Conservation (phyloP, 2,329 filamentous ascomycete genomes). For the Daldinia sp. region DNA sequence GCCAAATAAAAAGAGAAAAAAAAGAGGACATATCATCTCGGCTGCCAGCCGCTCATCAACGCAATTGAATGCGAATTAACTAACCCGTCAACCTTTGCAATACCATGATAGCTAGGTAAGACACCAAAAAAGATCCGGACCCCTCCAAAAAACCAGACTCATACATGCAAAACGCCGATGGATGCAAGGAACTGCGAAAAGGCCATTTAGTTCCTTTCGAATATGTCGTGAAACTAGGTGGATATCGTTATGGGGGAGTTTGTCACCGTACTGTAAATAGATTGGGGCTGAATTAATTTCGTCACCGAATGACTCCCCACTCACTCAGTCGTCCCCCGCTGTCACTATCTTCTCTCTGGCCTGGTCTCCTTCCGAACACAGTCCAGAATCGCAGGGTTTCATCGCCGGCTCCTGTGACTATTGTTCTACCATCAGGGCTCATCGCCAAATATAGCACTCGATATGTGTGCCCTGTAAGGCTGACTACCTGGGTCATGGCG, state of each 20-base stretch:
- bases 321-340: conserved; percentile 73
- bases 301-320: conserved; percentile 84
- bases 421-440: conserved; percentile 93
- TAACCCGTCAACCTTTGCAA: conserved; percentile 7
- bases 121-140: conserved; percentile 18
- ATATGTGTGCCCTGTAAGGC: conserved; percentile 95
- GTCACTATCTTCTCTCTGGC: conserved; percentile 76
- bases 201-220: conserved; percentile 30
- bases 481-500: conserved; percentile 96
- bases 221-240: conserved; percentile 38
- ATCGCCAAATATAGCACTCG: conserved; percentile 96
- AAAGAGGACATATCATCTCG: conserved; percentile 5
- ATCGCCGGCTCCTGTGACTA: conserved; percentile 96
- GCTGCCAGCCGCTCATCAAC: conserved; percentile 15
- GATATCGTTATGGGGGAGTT: conserved; percentile 25
- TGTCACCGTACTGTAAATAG: conserved; percentile 36
- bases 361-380: conserved; percentile 86
- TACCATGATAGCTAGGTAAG: conserved; percentile 20
- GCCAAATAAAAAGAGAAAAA: conserved; percentile 17
- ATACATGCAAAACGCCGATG: conserved; percentile 46
- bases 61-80: conserved; percentile 34
- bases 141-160: conserved; percentile 15
- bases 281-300: conserved; percentile 13
- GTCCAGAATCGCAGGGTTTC: conserved; percentile 98
- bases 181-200: conserved; percentile 45